phyloP scores from a whole-genome alignment of 371 early-diverging fungal species.

The Mortierella sp. region DNA sequence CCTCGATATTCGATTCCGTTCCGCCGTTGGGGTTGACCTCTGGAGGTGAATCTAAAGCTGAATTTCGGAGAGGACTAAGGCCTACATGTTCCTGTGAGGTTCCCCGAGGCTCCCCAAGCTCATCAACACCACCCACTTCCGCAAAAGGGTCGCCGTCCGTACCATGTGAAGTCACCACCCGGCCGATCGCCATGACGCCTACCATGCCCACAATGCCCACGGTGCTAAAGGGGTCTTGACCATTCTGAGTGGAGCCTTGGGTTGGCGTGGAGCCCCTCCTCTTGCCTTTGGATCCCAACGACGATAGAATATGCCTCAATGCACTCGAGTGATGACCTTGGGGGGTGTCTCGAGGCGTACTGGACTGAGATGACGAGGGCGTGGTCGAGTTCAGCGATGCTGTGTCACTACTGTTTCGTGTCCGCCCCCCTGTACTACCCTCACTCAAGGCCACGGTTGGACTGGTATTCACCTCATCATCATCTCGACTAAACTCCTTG shows the following conservation, averaged over 20 bases:
- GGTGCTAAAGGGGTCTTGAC: slow-evolving; percentile 2
- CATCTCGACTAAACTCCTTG: slow-evolving; percentile 16
- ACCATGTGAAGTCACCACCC: neutral
- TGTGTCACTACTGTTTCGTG: slow-evolving; percentile 20
- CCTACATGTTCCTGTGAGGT: neutral
- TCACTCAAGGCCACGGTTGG: neutral
- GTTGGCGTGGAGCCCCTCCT: neutral
- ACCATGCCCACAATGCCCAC: slow-evolving; percentile 11
- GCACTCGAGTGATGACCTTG: slow-evolving; percentile 8
- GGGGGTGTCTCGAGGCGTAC: neutral
- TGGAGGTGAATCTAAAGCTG: neutral
- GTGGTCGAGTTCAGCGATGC: slow-evolving; percentile 10
- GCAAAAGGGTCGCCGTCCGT: slow-evolving; percentile 14
- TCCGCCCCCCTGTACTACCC: neutral
- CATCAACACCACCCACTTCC: slow-evolving; percentile 3
- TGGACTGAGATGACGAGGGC: slow-evolving; percentile 7
- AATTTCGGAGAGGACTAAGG: neutral
- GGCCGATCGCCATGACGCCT: slow-evolving; percentile 11
- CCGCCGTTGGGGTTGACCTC: neutral
- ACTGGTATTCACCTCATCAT: neutral
- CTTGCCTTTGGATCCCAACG: slow-evolving; percentile 15
- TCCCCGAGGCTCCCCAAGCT: neutral
- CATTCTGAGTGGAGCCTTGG: neutral
- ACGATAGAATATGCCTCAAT: slow-evolving; percentile 12
- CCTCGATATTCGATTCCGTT: neutral